phyloP scores from a whole-genome alignment of 768 basidiomycete genomes.

The Pleurotus citrinopileatus region DNA sequence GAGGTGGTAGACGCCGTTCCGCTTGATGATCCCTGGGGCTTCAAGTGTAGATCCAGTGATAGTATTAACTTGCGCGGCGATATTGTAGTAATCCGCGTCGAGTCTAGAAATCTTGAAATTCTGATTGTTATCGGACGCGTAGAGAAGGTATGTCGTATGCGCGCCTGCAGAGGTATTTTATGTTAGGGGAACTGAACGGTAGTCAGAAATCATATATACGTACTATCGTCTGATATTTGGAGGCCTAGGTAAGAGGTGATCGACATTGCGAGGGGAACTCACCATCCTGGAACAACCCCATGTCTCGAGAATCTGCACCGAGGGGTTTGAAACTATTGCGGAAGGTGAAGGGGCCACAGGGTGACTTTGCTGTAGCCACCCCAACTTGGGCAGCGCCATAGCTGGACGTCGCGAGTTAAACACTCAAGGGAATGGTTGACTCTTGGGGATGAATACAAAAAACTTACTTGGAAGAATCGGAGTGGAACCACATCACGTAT shows the following conservation, averaged over 20 bases:
- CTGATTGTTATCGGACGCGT: conserved; percentile 67
- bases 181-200: too few species aligned
- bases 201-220: too few species aligned
- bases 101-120: conserved; percentile 63
- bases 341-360: conserved; percentile 61
- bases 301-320: conserved; percentile 58
- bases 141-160: conserved; percentile 55
- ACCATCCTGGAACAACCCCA: conserved; percentile 58
- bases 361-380: conserved; percentile 54
- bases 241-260: conserved; percentile 10
- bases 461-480: conserved; percentile 53
- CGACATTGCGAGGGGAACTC: conserved; percentile 6
- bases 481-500: conserved; percentile 75
- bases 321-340: conserved; percentile 53
- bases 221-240: conserved; percentile 36
- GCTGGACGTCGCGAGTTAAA: conserved; percentile 25
- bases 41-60: conserved; percentile 49
- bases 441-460: not conserved
- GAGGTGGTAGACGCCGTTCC: conserved; percentile 55
- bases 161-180: conserved; percentile 29
- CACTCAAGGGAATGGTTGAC: not conserved
- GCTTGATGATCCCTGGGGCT: conserved; percentile 60
- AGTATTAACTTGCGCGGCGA: conserved; percentile 39
- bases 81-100: conserved; percentile 58
- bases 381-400: conserved; percentile 66